Conservation (phyloP, 169 alveolate species). For the Eimeria praecox region DNA sequence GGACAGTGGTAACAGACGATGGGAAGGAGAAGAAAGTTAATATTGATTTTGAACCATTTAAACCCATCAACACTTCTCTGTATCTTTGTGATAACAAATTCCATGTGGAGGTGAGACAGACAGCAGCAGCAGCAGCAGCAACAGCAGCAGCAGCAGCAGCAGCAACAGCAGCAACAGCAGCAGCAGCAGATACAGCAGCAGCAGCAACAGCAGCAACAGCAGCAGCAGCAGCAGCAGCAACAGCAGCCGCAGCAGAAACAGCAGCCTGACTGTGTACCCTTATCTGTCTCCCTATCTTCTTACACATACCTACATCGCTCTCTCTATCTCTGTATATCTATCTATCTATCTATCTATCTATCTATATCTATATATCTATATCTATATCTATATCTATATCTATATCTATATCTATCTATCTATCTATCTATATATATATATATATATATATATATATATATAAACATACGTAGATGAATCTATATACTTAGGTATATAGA, state of each 20-base stretch:
- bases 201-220: not conserved
- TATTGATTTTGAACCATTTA: no score
- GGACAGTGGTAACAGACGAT: slow-evolving; percentile 97
- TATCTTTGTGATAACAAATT: slow-evolving; percentile 84
- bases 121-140: slow-evolving; percentile 62
- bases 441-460: not conserved
- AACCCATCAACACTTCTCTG: slow-evolving; percentile 80
- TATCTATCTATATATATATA: no score
- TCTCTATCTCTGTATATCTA: no score
- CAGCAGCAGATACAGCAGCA: no score
- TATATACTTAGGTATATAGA: no score
- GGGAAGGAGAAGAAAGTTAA: slow-evolving; percentile 93
- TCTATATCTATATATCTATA: no score
- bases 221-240: not conserved
- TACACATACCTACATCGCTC: not conserved
- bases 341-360: no score
- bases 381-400: no score
- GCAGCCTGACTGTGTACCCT: not conserved
- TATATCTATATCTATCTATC: no score
- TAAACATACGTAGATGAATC: no score
- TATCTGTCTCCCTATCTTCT: no score
- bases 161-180: no score
- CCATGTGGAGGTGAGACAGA: slow-evolving; percentile 93
- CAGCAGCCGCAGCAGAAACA: not conserved
- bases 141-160: slow-evolving; percentile 24